These are phyloP conservation scores for Aspergillus melleus DNA, from an alignment of 2,329 filamentous ascomycete species.

Conservation along the genomic window DNA sequence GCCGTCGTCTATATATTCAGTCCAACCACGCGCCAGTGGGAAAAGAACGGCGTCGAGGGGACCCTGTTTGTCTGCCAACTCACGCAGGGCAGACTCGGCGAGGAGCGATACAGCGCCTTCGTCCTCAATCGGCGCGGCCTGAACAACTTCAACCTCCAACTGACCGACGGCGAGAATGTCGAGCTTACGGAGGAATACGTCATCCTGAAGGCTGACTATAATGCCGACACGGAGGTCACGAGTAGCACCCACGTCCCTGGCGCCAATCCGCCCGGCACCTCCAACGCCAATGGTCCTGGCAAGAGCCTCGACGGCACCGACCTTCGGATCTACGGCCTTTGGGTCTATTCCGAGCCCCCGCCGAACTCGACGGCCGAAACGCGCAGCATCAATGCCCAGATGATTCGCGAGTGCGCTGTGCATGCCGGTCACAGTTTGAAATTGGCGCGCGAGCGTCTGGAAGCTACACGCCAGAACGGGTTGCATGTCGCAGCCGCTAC, in stretches of 20 bases:
- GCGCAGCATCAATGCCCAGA: constrained; percentile 52
- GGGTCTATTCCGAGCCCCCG: constrained; percentile 64
- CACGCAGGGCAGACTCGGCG: constrained; percentile 44
- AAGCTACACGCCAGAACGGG: constrained; percentile 34
- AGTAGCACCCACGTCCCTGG: constrained; percentile 17
- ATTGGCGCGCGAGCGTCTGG: constrained; percentile 41
- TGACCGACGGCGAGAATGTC: constrained; percentile 59
- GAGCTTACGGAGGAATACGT: constrained; percentile 65
- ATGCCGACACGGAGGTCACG: constrained; percentile 7
- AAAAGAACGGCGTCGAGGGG: constrained; percentile 82
- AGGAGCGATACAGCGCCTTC: constrained; percentile 59
- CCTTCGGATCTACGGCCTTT: constrained; percentile 58
- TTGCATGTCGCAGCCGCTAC: constrained; percentile 34
- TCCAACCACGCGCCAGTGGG: constrained; percentile 67
- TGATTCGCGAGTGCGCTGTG: constrained; percentile 57
- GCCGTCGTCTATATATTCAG: constrained; percentile 83
- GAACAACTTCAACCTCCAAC: constrained; percentile 68
- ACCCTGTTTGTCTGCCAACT: constrained; percentile 82
- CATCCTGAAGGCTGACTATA: constrained; percentile 54
- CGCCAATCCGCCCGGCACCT: constrained; percentile 7
- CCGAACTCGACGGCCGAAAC: constrained; percentile 55
- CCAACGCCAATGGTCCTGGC: constrained; percentile 16
- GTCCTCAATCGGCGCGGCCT: constrained; percentile 71
- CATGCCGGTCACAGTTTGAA: constrained; percentile 53
- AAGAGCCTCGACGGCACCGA: constrained; percentile 16